These are phyloP conservation scores for Coniochaeta sp. DNA, from an alignment of 2,329 filamentous ascomycete species.

Conservation along the genomic window DNA sequence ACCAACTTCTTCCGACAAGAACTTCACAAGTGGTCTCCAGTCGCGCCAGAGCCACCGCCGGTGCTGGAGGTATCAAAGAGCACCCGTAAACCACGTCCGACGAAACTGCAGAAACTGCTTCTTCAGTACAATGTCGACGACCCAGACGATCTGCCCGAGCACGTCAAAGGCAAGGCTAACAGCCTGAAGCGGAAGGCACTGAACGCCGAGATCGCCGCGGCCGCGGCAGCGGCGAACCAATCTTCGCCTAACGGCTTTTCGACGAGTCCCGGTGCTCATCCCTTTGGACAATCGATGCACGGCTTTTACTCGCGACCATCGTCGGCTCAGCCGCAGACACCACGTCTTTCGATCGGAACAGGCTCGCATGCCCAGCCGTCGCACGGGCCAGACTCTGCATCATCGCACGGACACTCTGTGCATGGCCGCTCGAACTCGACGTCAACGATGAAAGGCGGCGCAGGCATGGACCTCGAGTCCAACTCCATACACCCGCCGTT, in stretches of 20 bases:
- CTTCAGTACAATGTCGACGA: constrained; percentile 81
- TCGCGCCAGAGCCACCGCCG: constrained; percentile 79
- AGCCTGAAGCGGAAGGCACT: constrained; percentile 65
- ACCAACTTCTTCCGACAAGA: constrained; percentile 98
- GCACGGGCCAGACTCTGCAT: constrained; percentile 23
- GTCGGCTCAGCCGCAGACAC: constrained; percentile 28
- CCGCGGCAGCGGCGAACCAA: constrained; percentile 18
- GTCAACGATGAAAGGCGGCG: constrained; percentile 22
- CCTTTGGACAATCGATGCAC: constrained; percentile 22
- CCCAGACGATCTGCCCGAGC: constrained; percentile 81
- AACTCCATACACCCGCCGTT: constrained; percentile 33
- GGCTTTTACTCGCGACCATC: constrained; percentile 25
- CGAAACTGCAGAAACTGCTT: constrained; percentile 94
- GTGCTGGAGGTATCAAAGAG: constrained; percentile 82
- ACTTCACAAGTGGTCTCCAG: constrained; percentile 88
- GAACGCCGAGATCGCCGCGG: constrained; percentile 45
- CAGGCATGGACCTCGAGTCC: constrained; percentile 30
- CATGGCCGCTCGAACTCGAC: constrained; percentile 15
- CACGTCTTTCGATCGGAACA: constrained; percentile 21
- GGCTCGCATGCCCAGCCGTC: constrained; percentile 25
- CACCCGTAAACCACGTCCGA: constrained; percentile 90
- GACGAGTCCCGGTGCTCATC: constrained; percentile 25
- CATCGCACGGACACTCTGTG: constrained; percentile 24
- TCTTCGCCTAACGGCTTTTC: constrained; percentile 13
- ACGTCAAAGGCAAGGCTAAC: constrained; percentile 71